phyloP scores from a whole-genome alignment of 1,139 yeast genomes.

The Martiniozyma asiatica region DNA sequence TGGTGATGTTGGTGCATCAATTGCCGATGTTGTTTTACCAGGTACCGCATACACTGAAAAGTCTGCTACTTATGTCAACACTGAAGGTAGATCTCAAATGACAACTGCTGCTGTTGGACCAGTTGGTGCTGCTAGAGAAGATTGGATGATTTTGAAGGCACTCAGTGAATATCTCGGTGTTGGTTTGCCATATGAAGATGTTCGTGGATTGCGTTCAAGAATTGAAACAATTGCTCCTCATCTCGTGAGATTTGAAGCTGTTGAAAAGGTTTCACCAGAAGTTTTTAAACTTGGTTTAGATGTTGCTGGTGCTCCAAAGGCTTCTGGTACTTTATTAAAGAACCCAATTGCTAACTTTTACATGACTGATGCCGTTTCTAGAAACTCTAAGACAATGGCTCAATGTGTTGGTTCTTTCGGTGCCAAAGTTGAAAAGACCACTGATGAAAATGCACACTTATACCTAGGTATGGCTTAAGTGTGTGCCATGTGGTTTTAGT shows the following conservation, averaged over 20 bases:
- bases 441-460: slow-evolving; percentile 32
- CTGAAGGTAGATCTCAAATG: slow-evolving; percentile 81
- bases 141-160: slow-evolving; percentile 84
- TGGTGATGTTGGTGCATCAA: slow-evolving; percentile 82
- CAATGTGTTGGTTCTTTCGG: slow-evolving; percentile 63
- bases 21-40: slow-evolving; percentile 80
- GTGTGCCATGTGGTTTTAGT: neutral
- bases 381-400: slow-evolving; percentile 88
- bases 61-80: slow-evolving; percentile 77
- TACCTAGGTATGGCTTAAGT: slow-evolving; percentile 20
- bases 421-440: slow-evolving; percentile 47
- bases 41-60: slow-evolving; percentile 88
- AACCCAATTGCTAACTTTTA: slow-evolving; percentile 75
- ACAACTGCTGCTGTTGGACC: slow-evolving; percentile 84
- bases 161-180: slow-evolving; percentile 66
- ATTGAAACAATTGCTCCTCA: slow-evolving; percentile 75
- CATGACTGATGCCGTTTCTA: slow-evolving; percentile 78
- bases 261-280: slow-evolving; percentile 55
- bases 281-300: slow-evolving; percentile 48
- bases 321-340: slow-evolving; percentile 35
- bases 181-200: slow-evolving; percentile 68
- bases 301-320: slow-evolving; percentile 28
- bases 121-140: slow-evolving; percentile 90
- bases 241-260: slow-evolving; percentile 60
- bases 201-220: slow-evolving; percentile 57